Evolutionary conservation across 1,139 yeast species (phyloP).

Genomic region (Williopsis jadinii): DNA sequence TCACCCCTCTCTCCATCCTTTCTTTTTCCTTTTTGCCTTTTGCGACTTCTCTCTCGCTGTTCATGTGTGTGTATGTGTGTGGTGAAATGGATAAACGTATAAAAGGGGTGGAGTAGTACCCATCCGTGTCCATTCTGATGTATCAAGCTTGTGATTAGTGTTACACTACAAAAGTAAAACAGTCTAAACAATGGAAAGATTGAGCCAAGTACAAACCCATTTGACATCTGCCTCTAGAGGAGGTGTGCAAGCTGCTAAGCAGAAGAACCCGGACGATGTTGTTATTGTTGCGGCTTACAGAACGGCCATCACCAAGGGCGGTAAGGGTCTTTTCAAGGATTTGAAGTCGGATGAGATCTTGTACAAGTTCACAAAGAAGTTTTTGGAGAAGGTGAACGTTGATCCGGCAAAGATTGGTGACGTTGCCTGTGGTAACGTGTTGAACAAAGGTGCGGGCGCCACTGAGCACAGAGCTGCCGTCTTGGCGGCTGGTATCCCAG

Average conservation of each 20-base stretch:
- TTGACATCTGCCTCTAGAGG: constrained; percentile 31
- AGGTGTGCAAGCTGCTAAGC: constrained; percentile 8
- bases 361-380: constrained; percentile 53
- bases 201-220: constrained; percentile 53
- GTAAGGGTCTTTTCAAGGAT: constrained; percentile 75
- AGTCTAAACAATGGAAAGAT: constrained; percentile 33
- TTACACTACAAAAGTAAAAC: too few species aligned
- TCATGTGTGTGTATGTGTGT: too few species aligned
- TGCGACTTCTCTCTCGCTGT: too few species aligned
- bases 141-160: too few species aligned
- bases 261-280: constrained; percentile 74
- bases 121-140: too few species aligned
- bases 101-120: too few species aligned
- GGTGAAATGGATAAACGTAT: too few species aligned
- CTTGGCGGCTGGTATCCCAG: constrained; percentile 67
- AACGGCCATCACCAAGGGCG: constrained; percentile 83
- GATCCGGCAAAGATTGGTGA: constrained; percentile 66
- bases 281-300: constrained; percentile 85
- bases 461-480: constrained; percentile 86
- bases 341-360: constrained; percentile 70
- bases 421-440: constrained; percentile 81
- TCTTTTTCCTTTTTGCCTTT: too few species aligned
- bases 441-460: constrained; percentile 88
- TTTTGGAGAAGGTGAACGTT: constrained; percentile 50
- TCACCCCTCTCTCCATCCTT: too few species aligned